These are phyloP conservation scores for Cladosporium sp. DNA, from an alignment of 2,329 filamentous ascomycete species.

Conservation along the genomic window DNA sequence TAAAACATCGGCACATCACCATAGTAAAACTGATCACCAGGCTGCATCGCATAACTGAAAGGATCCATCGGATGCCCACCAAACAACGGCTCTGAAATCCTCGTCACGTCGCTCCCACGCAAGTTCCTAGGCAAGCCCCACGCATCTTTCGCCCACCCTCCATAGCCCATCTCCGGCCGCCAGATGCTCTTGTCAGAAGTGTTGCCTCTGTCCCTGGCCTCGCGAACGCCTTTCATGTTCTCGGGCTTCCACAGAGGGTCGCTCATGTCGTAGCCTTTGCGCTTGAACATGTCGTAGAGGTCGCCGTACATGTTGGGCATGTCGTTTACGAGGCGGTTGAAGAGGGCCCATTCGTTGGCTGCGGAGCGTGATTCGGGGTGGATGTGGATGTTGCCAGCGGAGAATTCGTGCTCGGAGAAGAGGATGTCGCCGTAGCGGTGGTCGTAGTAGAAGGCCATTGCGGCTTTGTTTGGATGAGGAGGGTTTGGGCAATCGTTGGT, in stretches of 20 bases:
- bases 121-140: no score
- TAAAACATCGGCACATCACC: background rate
- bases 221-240: background rate
- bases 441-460: background rate
- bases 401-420: conserved; percentile 1
- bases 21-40: background rate
- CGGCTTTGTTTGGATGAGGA: background rate
- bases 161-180: background rate
- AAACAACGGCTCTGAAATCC: background rate
- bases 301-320: background rate
- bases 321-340: background rate
- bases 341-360: background rate
- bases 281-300: background rate
- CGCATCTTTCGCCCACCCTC: background rate
- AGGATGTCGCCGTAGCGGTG: background rate
- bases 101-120: no score
- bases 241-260: background rate
- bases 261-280: background rate
- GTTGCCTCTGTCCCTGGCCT: background rate
- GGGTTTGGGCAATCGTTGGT: background rate
- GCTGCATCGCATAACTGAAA: background rate
- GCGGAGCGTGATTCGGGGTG: background rate
- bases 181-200: background rate
- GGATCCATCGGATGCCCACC: background rate
- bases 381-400: background rate